These are phyloP conservation scores for Hypoxylon lienhwacheense DNA, from an alignment of 495 filamentous ascomycete species.

Conservation along the genomic window DNA sequence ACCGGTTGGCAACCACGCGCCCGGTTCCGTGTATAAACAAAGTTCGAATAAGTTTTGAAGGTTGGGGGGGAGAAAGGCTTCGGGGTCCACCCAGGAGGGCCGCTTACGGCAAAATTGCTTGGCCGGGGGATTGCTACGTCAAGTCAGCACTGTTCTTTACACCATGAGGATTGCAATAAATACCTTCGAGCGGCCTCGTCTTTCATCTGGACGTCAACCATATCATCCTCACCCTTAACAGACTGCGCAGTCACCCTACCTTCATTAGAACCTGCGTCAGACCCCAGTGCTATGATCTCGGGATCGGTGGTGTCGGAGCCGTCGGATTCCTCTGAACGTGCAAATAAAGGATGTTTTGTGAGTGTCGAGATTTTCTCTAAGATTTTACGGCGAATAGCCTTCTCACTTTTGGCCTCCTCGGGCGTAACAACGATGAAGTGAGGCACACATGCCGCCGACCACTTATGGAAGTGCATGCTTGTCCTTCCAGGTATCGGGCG, in stretches of 20 bases:
- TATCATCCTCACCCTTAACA: constrained; percentile 84
- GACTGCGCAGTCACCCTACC: constrained; percentile 72
- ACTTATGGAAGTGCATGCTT: constrained; percentile 28
- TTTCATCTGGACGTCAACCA: constrained; percentile 87
- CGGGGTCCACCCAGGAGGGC: constrained; percentile 52
- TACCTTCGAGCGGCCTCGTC: constrained; percentile 46
- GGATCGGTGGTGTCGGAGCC: constrained; percentile 60
- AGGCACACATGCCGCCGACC: constrained; percentile 39
- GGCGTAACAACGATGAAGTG: constrained; percentile 56
- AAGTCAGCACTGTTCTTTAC: constrained; percentile 2
- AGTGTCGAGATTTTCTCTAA: constrained; percentile 52
- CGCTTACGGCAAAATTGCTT: constrained; percentile 35
- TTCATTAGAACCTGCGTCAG: constrained; percentile 72
- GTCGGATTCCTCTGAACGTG: constrained; percentile 48
- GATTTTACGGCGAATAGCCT: constrained; percentile 54
- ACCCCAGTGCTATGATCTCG: constrained; percentile 72
- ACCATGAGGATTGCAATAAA: constrained; percentile 15
- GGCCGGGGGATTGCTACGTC: not conserved
- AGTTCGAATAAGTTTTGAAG: constrained; percentile 74
- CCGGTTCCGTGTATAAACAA: constrained; percentile 57
- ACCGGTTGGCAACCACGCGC: constrained; percentile 61
- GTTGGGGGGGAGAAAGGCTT: constrained; percentile 49
- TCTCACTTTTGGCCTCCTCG: constrained; percentile 53
- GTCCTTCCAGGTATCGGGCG: constrained; percentile 19
- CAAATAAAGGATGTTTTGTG: constrained; percentile 49